Evolutionary conservation across 2,329 filamentous ascomycete species (phyloP).

Genomic region (Aspergillus oerlinghausenensis): DNA sequence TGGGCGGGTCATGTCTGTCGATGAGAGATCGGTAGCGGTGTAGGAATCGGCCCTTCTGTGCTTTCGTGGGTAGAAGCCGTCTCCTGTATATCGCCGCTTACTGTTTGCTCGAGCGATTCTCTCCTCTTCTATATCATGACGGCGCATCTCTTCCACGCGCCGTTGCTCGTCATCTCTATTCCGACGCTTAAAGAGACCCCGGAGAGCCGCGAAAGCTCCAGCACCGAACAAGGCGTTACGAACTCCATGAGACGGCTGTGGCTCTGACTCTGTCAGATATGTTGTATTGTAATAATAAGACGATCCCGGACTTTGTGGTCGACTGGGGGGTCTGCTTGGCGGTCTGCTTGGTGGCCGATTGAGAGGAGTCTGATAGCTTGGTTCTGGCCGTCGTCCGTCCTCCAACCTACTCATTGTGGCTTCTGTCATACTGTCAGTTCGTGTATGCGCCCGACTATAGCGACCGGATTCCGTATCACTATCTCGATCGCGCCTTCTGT

Average conservation of each 20-base stretch:
- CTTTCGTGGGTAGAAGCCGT: constrained; percentile 46
- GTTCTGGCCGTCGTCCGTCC: constrained; percentile 51
- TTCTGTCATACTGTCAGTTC: constrained; percentile 40
- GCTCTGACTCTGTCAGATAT: constrained; percentile 41
- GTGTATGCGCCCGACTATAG: constrained; percentile 50
- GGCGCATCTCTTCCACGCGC: constrained; percentile 52
- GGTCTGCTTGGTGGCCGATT: constrained; percentile 32
- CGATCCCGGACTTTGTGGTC: constrained; percentile 31
- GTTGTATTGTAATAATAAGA: constrained; percentile 38
- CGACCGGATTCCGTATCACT: constrained; percentile 50
- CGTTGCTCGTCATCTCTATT: constrained; percentile 54
- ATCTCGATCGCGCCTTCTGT: constrained; percentile 51
- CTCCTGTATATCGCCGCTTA: constrained; percentile 64
- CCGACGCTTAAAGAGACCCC: constrained; percentile 59
- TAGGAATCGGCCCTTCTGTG: constrained; percentile 29
- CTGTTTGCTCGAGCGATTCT: constrained; percentile 50
- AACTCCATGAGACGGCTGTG: constrained; percentile 45
- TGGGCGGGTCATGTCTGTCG: constrained; percentile 31
- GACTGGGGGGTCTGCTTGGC: constrained; percentile 29
- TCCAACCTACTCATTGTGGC: constrained; percentile 43
- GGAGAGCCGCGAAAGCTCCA: constrained; percentile 58
- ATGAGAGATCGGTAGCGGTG: constrained; percentile 35
- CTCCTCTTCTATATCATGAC: constrained; percentile 51
- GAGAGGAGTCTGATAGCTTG: constrained; percentile 26
- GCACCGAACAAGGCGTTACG: constrained; percentile 61